These are phyloP conservation scores for Apophysomyces sp. DNA, from an alignment of 371 early-diverging fungal species.

Conservation along the genomic window DNA sequence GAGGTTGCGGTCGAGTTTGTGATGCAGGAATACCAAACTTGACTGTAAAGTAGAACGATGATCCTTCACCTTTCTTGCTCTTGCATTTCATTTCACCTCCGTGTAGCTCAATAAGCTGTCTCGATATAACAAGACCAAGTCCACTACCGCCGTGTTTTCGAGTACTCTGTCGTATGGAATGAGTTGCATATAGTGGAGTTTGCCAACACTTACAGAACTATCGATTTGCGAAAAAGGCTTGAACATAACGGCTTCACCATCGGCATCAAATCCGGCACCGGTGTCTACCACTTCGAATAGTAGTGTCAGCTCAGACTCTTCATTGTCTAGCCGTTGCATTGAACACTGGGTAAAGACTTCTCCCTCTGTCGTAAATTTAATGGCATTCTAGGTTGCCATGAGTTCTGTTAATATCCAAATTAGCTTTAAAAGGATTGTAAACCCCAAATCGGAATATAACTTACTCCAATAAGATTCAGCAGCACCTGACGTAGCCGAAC, in stretches of 20 bases:
- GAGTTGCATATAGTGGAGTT: not conserved
- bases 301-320: constrained; percentile 36
- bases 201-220: constrained; percentile 42
- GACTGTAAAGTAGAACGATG: constrained; percentile 62
- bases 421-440: not conserved
- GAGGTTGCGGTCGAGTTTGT: constrained; percentile 47
- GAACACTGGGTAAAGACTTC: constrained; percentile 65
- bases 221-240: constrained; percentile 70
- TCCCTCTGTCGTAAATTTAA: constrained; percentile 63
- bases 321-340: constrained; percentile 26
- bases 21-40: constrained; percentile 52
- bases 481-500: constrained; percentile 59
- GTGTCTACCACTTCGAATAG: constrained; percentile 67
- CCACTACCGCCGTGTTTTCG: constrained; percentile 71
- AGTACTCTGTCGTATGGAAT: constrained; percentile 33
- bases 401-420: constrained; percentile 2
- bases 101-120: constrained; percentile 63
- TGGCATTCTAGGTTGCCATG: constrained; percentile 52
- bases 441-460: constrained; percentile 9
- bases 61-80: constrained; percentile 60
- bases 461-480: constrained; percentile 56
- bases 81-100: constrained; percentile 61
- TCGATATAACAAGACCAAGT: constrained; percentile 59
- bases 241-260: constrained; percentile 65
- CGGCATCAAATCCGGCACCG: constrained; percentile 62